Percentiles rank a stretch among this genome's conserved stretches.
These are phyloP conservation scores for Nothophytophthora sp. DNA, from an alignment of 352 stramenopile species.

Conservation along the genomic window DNA sequence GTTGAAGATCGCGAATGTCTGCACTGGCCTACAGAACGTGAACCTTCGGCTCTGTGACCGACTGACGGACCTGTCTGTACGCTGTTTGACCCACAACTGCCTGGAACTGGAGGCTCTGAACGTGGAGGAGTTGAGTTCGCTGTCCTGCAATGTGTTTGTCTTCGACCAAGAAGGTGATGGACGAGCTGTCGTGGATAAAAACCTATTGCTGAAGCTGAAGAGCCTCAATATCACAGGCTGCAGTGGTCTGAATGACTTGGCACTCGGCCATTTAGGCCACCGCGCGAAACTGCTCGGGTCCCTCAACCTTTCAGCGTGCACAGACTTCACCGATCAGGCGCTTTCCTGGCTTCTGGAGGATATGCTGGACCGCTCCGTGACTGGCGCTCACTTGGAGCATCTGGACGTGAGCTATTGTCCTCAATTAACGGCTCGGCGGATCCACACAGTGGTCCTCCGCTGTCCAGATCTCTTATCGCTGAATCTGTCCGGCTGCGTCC, in stretches of 20 bases:
- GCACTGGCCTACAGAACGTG: conserved; percentile 60
- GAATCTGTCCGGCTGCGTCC: conserved; percentile 80
- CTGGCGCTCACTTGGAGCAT: conserved; percentile 42
- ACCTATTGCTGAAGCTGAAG: conserved; percentile 65
- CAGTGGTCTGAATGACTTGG: conserved; percentile 65
- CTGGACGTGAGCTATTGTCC: conserved; percentile 87
- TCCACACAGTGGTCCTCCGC: conserved; percentile 58
- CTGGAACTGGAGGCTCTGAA: conserved; percentile 77
- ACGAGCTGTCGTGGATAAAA: conserved; percentile 73
- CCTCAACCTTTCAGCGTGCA: conserved; percentile 60
- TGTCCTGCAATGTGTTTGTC: conserved; percentile 78
- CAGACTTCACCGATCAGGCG: conserved; percentile 63
- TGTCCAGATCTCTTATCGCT: conserved; percentile 71
- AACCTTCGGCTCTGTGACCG: conserved; percentile 83
- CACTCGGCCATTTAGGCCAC: conserved; percentile 69
- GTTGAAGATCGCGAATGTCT: conserved; percentile 59
- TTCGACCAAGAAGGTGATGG: conserved; percentile 88
- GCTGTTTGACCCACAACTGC: conserved; percentile 81
- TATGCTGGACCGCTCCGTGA: conserved; percentile 60
- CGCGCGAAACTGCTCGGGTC: conserved; percentile 50
- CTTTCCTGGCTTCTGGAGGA: conserved; percentile 62
- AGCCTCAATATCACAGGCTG: conserved; percentile 73
- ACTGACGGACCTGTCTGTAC: conserved; percentile 78
- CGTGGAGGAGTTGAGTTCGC: conserved; percentile 75
- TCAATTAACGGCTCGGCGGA: conserved; percentile 48